Base-by-base conservation (phyloP, 768 basidiomycete species). In the Podaxis sp. region DNA sequence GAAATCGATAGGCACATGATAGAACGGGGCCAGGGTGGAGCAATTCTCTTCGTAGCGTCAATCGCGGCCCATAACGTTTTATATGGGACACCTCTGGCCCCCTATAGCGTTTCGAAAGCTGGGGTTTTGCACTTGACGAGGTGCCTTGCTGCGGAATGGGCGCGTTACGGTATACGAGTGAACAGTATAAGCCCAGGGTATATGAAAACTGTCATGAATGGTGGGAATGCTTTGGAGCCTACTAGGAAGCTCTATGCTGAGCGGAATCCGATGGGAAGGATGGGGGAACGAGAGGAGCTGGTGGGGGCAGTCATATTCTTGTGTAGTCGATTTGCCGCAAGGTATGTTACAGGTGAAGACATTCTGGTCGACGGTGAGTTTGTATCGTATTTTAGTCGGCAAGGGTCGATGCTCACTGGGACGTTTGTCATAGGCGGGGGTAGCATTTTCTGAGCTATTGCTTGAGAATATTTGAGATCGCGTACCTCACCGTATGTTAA, bases 111-210 rank as follows among this genome's bases (percentile, higher is more conserved):
- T 7, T 79, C 78, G 46, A 79, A 80, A 61, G 75, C 72, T 5
- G 77, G 72, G 13, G 62, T 79, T 3, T 55, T 77, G 50, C 76
- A 75, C 50, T 72, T 79, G 59, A 74, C 69, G 44, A 69, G 62
- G 50, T 77, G 73, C 3, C 71, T n/a, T 7, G 76, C 76, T 3
- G 76, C 76, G 0, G 78, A 81, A 63, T 78, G 78, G 77, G 73
- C 72, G 2, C 61, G 69, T 11, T 66, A 80, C 62, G 76, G 77
- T 1, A 76, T 78, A 36, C 71, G 75, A 5, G 78, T 77, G 42
- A 81, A 79, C 61, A 76, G 73, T 42, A 73, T 81, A 27, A 75
- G 74, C 48, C 76, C 78, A 9, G 79, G 78, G 16, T 79, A 76
- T 61, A 77, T 77, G 72, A 73, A 78, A 48, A 79, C 79, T 2